Percentiles rank a stretch among this genome's conserved stretches.
Conservation (phyloP, 2,329 filamentous ascomycete species). For the Fusarium acutatum region DNA sequence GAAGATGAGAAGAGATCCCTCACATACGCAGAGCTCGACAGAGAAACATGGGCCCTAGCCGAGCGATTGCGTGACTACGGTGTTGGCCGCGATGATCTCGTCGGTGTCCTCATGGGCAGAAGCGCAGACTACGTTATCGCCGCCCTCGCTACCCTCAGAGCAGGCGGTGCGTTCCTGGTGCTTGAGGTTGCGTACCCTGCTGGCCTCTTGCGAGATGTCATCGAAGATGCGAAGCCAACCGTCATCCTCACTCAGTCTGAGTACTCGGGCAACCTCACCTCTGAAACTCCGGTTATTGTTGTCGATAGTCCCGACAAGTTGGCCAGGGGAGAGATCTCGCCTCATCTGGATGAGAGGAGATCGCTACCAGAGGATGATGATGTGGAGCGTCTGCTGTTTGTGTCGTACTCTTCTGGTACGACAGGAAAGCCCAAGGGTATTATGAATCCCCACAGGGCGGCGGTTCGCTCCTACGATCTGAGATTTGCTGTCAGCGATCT, state of each 20-base stretch:
- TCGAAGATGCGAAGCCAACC: constrained; percentile 76
- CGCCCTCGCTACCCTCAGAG: constrained; percentile 78
- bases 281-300: constrained; percentile 68
- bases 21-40: constrained; percentile 78
- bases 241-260: constrained; percentile 75
- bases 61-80: constrained; percentile 71
- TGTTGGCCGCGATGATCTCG: constrained; percentile 76
- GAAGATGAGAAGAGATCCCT: constrained; percentile 74
- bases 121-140: constrained; percentile 83
- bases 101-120: constrained; percentile 78
- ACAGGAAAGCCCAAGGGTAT: constrained; percentile 85
- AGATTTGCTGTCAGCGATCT: constrained; percentile 76
- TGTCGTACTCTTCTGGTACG: constrained; percentile 82
- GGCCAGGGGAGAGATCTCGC: constrained; percentile 38
- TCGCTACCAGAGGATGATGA: constrained; percentile 71
- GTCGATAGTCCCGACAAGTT: constrained; percentile 60
- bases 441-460: constrained; percentile 78
- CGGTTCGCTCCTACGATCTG: constrained; percentile 77
- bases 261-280: constrained; percentile 72
- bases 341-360: constrained; percentile 52
- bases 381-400: constrained; percentile 77
- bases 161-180: constrained; percentile 82
- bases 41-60: constrained; percentile 71
- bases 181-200: constrained; percentile 82
- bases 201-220: constrained; percentile 76